Conservation (phyloP, 176 grass and related monocot species). For the Oropetium thomaeum region DNA sequence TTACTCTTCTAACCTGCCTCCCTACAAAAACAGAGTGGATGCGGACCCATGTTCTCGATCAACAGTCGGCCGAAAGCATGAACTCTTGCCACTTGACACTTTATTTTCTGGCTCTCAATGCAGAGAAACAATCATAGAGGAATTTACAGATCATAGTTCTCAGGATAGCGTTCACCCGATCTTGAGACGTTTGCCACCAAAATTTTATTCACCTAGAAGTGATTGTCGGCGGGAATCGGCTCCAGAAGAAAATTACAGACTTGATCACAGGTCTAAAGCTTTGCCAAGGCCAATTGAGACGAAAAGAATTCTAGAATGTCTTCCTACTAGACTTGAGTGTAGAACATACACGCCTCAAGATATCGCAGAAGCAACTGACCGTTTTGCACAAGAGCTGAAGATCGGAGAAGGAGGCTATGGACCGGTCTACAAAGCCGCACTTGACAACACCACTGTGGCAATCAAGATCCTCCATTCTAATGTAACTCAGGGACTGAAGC, state of each 20-base stretch:
- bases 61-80: slow-evolving; percentile 28
- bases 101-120: slow-evolving; percentile 19
- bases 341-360: slow-evolving; percentile 56
- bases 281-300: slow-evolving; percentile 47
- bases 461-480: slow-evolving; percentile 71
- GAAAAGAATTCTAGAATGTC: slow-evolving; percentile 55
- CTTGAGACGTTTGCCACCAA: slow-evolving; percentile 37
- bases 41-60: slow-evolving; percentile 22
- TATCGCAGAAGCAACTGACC: slow-evolving; percentile 35
- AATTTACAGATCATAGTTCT: slow-evolving; percentile 9
- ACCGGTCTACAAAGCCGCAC: slow-evolving; percentile 75
- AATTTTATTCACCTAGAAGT: slow-evolving; percentile 36
- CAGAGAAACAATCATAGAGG: slow-evolving; percentile 25
- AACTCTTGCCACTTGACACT: slow-evolving; percentile 24
- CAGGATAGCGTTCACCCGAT: slow-evolving; percentile 12
- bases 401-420: slow-evolving; percentile 89
- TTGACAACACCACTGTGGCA: slow-evolving; percentile 58
- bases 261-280: slow-evolving; percentile 28
- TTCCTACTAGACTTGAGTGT: slow-evolving; percentile 58
- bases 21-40: slow-evolving; percentile 11
- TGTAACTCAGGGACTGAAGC: slow-evolving; percentile 70
- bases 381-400: slow-evolving; percentile 58
- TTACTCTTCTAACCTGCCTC: not conserved
- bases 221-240: not conserved
- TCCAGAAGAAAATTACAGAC: slow-evolving; percentile 19